phyloP scores from a whole-genome alignment of 2,329 filamentous ascomycete species.

The Beauveria medogensis region DNA sequence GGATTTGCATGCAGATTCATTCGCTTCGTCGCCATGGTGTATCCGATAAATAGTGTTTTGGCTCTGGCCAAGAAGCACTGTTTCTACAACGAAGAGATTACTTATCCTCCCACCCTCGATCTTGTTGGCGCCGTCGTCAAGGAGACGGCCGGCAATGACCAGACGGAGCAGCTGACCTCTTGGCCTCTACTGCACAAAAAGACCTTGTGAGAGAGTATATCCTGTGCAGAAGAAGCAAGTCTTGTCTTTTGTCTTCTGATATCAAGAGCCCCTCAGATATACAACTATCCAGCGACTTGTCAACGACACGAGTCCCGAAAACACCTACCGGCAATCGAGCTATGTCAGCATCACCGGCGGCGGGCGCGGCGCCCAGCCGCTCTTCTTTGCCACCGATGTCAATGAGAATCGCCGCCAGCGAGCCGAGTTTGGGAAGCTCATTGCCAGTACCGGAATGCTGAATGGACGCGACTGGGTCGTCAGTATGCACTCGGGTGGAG shows the following conservation, averaged over 20 bases:
- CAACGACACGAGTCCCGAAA: slow-evolving; percentile 23
- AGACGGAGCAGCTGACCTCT: background rate
- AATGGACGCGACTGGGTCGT: slow-evolving; percentile 30
- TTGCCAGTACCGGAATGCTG: slow-evolving; percentile 23
- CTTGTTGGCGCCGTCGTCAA: slow-evolving; percentile 6
- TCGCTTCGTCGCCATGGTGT: slow-evolving; percentile 7
- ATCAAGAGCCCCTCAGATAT: slow-evolving; percentile 22
- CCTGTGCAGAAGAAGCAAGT: background rate
- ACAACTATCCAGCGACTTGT: slow-evolving; percentile 25
- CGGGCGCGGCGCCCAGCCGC: slow-evolving; percentile 21
- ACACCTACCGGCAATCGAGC: slow-evolving; percentile 28
- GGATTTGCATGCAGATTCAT: too few species aligned
- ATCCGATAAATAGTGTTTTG: slow-evolving; percentile 24
- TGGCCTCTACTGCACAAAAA: slow-evolving; percentile 18
- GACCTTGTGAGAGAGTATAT: slow-evolving; percentile 16
- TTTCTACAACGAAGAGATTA: slow-evolving; percentile 21
- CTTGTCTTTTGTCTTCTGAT: background rate
- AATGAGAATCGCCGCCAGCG: slow-evolving; percentile 34
- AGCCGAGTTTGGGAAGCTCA: slow-evolving; percentile 24
- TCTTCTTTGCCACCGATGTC: slow-evolving; percentile 33
- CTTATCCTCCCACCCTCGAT: slow-evolving; percentile 22
- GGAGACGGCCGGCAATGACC: background rate
- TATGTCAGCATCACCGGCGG: slow-evolving; percentile 36
- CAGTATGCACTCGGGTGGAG: slow-evolving; percentile 27
- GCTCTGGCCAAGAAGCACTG: slow-evolving; percentile 27